Percentiles rank a stretch among this genome's conserved stretches.
These are phyloP conservation scores for Bruguiera sexangula DNA, from an alignment of 345 rosid species.

Conservation along the genomic window DNA sequence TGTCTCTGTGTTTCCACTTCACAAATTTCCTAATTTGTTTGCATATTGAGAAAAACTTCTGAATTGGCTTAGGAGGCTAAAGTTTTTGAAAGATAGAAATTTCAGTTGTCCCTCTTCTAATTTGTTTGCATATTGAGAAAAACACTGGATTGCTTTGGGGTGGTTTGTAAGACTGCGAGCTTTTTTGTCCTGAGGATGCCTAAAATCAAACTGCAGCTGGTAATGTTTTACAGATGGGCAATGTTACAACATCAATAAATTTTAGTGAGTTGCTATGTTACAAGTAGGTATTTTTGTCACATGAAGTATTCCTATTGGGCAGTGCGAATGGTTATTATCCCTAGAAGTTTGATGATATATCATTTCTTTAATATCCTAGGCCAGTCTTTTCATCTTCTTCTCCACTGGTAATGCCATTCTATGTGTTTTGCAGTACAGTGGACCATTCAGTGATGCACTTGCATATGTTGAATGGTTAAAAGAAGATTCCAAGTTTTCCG, in stretches of 20 bases:
- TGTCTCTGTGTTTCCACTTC: no score
- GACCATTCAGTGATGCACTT: slow-evolving; percentile 71
- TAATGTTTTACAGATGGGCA: background rate
- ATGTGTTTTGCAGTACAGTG: slow-evolving; percentile 72
- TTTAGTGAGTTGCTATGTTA: background rate
- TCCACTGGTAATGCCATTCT: slow-evolving; percentile 12
- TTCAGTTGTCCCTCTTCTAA: background rate
- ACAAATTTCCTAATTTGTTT: no score
- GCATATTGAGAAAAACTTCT: no score
- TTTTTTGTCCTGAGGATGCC: background rate
- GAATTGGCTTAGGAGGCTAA: no score
- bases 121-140: background rate
- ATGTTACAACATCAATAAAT: background rate
- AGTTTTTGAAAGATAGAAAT: no score
- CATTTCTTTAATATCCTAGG: background rate
- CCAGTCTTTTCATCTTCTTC: background rate
- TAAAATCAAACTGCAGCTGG: background rate
- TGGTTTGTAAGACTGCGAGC: background rate
- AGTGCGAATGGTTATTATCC: background rate
- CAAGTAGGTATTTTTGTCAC: background rate
- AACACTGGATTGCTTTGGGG: background rate
- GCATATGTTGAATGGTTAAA: slow-evolving; percentile 79
- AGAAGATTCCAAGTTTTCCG: slow-evolving; percentile 61
- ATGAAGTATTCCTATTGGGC: background rate
- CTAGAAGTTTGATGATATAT: background rate